These are phyloP conservation scores for Dioscorea alata DNA, from an alignment of 106 monocot genomes.

Conservation along the genomic window DNA sequence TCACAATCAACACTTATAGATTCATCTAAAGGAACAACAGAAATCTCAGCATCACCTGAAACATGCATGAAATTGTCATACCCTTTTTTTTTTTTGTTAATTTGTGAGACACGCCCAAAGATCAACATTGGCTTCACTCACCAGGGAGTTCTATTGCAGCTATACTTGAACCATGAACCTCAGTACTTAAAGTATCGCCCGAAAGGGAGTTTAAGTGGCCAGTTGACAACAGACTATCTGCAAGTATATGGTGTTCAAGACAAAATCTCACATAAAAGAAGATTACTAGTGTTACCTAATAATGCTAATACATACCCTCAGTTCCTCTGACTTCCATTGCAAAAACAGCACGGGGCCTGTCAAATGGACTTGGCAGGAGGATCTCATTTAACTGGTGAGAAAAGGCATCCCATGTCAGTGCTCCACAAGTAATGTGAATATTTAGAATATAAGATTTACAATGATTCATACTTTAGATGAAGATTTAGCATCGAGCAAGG, in stretches of 20 bases:
- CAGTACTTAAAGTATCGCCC: conserved; percentile 16
- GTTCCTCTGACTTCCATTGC: conserved; percentile 59
- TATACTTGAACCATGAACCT: conserved; percentile 26
- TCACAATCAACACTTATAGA: conserved; percentile 30
- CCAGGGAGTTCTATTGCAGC: conserved; percentile 51
- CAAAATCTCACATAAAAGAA: not conserved
- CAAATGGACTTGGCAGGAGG: conserved; percentile 73
- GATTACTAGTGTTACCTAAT: too few species aligned
- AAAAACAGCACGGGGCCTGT: conserved; percentile 64
- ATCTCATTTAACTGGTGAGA: conserved; percentile 52
- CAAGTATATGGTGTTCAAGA: not conserved
- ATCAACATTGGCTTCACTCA: conserved; percentile 2
- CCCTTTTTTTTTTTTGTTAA: not conserved
- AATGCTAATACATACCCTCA: conserved; percentile 31
- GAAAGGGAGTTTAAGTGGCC: conserved; percentile 5
- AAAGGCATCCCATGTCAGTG: too few species aligned
- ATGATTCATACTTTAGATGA: conserved; percentile 53
- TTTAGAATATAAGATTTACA: too few species aligned
- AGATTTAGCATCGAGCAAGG: conserved; percentile 46
- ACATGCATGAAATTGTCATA: not conserved
- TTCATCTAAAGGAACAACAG: conserved; percentile 52
- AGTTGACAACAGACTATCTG: conserved; percentile 19
- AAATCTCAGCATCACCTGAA: conserved; percentile 64
- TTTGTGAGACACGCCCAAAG: not conserved
- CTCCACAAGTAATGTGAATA: too few species aligned